Base-by-base conservation (phyloP, 2,329 filamentous ascomycete genomes). In the Neopestalotiopsis rosae region DNA sequence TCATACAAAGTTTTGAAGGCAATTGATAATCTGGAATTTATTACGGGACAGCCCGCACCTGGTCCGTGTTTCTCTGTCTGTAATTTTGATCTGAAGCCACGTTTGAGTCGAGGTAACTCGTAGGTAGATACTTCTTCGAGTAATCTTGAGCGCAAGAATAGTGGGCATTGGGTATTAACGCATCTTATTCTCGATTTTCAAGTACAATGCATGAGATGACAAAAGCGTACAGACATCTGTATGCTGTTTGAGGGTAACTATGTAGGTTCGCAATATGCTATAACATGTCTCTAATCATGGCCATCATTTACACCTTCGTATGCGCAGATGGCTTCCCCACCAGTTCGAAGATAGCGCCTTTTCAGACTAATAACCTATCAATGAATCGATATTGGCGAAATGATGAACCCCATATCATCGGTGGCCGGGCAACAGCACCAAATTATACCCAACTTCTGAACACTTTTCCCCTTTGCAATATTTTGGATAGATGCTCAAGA, bases 311-410 rank as follows among this genome's bases (percentile, higher is more conserved):
- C 20, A 52, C n/a, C n/a, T 52, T 52, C 45, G 45, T 52, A 52
- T 20, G 20, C 45, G n/a, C n/a, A 24, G 45, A 52, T 52, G 45
- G 45, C 45, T 52, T 17, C 45, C 45, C 45, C 45, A 52, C 45
- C 45, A 20, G n/a, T 17, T 17, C 7, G 9, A 52, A 52, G 45
- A 52, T 52, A 52, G 45, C n/a, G 45, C 14, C 45, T 52, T 20
- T 52, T 52, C 45, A 52, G 17, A 52, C 45, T 20, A 49, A 13
- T 20, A 52, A 52, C n/a, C 45, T 52, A 17, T 52, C n/a, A 38
- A 28, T 52, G 45, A 52, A 52, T 52, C 45, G 45, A n/a, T 52
- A n/a, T 52, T 52, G 45, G 45, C 45, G 45, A 52, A 52, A 52
- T 52, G 45, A 52, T 20, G 45, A 52, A 52, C 45, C 45, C 45